Percentiles rank a stretch among this genome's conserved stretches.
phyloP scores from a whole-genome alignment of 2,329 filamentous ascomycete species.

The Fusarium stilboides region DNA sequence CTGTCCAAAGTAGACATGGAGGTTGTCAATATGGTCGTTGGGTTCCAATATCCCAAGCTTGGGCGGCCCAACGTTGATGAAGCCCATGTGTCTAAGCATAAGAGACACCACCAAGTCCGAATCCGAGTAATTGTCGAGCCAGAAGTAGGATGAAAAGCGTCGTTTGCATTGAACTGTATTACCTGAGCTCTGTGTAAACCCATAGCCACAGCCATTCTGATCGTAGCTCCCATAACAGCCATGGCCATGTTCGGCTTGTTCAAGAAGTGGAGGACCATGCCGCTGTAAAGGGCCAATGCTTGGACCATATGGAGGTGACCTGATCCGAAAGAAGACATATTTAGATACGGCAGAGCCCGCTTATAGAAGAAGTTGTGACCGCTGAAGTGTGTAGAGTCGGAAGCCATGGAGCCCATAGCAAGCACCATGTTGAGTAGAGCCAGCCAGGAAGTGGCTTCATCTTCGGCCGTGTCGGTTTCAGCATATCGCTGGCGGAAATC shows the following conservation, averaged over 20 bases:
- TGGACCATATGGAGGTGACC: conserved; percentile 75
- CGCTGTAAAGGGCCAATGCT: conserved; percentile 78
- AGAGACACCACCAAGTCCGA: conserved; percentile 82
- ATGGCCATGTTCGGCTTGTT: conserved; percentile 83
- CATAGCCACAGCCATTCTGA: conserved; percentile 80
- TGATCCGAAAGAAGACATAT: conserved; percentile 76
- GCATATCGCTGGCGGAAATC: conserved; percentile 64
- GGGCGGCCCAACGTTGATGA: conserved; percentile 79
- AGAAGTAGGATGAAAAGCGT: conserved; percentile 62
- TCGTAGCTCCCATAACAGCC: conserved; percentile 78
- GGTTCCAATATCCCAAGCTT: conserved; percentile 77
- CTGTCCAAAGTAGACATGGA: background rate
- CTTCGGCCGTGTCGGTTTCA: conserved; percentile 61
- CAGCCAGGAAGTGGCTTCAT: conserved; percentile 74
- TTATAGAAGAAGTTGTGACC: conserved; percentile 68
- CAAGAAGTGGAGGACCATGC: conserved; percentile 84
- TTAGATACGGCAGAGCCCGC: conserved; percentile 76
- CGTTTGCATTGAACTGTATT: conserved; percentile 3
- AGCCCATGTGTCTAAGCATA: conserved; percentile 82
- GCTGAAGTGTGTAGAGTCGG: conserved; percentile 77
- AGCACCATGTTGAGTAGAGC: conserved; percentile 83
- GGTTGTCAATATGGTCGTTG: conserved; percentile 73
- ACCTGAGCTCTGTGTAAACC: conserved; percentile 75
- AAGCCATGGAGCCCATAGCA: conserved; percentile 78
- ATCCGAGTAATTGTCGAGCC: background rate